Evolutionary conservation across 768 basidiomycete genomes (phyloP).

Genomic region (Tricholomella constricta): DNA sequence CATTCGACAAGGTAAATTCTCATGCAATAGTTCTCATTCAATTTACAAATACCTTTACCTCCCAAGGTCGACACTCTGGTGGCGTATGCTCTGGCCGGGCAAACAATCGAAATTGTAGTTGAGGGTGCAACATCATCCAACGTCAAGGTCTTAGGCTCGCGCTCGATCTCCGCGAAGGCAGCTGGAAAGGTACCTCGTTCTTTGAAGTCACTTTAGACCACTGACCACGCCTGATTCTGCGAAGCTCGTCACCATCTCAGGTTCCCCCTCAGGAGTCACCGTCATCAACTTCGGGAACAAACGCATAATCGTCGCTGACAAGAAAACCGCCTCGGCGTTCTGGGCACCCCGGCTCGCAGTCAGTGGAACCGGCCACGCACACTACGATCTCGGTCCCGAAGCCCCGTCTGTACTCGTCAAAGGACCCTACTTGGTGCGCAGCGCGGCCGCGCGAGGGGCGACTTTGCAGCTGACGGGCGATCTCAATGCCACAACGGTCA

Average conservation of each 20-base stretch:
- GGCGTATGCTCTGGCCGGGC: constrained; percentile 39
- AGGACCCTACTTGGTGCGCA: constrained; percentile 38
- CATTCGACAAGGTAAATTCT: constrained; percentile 30
- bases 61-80: constrained; percentile 34
- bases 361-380: constrained; percentile 19
- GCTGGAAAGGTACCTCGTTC: constrained; percentile 24
- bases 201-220: no score
- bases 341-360: constrained; percentile 56
- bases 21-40: background rate
- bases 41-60: background rate
- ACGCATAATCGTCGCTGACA: constrained; percentile 59
- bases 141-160: constrained; percentile 21
- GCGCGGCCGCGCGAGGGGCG: constrained; percentile 24
- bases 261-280: constrained; percentile 35
- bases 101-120: constrained; percentile 32
- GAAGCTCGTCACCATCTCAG: constrained; percentile 46
- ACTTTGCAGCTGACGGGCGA: constrained; percentile 49
- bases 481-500: constrained; percentile 48
- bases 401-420: constrained; percentile 32
- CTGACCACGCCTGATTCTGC: background rate
- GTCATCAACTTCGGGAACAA: constrained; percentile 47
- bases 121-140: constrained; percentile 9
- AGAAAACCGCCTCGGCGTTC: constrained; percentile 57
- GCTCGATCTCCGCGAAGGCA: constrained; percentile 20
- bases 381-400: constrained; percentile 31